Evolutionary conservation across 2,329 filamentous ascomycete genomes (phyloP).

Genomic region (Ceratocystis alfenasii): DNA sequence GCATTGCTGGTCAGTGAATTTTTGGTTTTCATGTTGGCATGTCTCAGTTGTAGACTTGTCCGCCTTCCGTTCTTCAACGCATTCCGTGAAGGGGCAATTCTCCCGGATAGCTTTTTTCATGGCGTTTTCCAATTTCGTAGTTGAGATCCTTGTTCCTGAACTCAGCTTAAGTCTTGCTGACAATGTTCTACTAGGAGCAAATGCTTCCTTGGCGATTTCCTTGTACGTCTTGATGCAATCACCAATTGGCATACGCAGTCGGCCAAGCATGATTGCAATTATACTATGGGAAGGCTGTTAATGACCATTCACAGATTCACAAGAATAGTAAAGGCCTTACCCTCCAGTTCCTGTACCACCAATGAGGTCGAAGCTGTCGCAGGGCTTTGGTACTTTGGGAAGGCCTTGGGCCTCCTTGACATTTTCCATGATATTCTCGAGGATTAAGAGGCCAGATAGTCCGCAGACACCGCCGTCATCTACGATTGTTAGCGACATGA

Average conservation of each 20-base stretch:
- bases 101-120: not conserved
- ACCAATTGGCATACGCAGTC: not conserved
- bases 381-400: slow-evolving; percentile 24
- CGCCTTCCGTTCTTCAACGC: not conserved
- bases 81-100: not conserved
- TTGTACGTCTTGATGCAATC: not conserved
- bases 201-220: not conserved
- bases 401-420: slow-evolving; percentile 22
- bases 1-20: not conserved
- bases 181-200: not conserved
- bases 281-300: not conserved
- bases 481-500: not conserved
- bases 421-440: slow-evolving; percentile 26
- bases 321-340: slow-evolving; percentile 17
- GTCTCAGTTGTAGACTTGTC: not conserved
- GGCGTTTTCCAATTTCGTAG: not conserved
- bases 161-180: not conserved
- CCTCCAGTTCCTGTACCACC: slow-evolving; percentile 28
- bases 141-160: not conserved
- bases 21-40: not conserved
- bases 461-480: slow-evolving; percentile 27
- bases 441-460: slow-evolving; percentile 26
- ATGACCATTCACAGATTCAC: not conserved
- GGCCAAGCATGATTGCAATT: not conserved
- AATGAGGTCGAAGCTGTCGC: slow-evolving; percentile 28